A percentile compares a stretch with the other conserved stretches of the same genome.
Conservation (phyloP, 1,284 basidiomycete genomes). For the Amylostereum chailletii region DNA sequence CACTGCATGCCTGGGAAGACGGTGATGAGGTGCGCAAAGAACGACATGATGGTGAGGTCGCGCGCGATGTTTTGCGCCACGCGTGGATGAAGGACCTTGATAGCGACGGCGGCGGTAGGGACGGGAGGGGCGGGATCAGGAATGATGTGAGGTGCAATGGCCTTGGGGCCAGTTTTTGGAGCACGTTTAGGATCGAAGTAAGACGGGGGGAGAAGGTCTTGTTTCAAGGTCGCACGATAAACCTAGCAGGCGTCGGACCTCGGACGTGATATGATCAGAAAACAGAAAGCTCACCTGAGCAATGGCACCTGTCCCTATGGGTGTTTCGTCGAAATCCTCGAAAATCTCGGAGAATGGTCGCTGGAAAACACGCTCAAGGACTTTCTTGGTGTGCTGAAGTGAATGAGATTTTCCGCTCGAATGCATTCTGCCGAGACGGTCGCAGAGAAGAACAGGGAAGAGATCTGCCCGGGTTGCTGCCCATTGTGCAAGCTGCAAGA, state of each 20-base stretch:
- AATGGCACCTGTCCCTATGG: constrained; percentile 97
- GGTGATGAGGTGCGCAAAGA: constrained; percentile 81
- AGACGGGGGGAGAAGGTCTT: constrained; percentile 78
- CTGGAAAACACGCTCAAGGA: constrained; percentile 83
- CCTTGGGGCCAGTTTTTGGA: constrained; percentile 34
- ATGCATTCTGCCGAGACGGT: constrained; percentile 81
- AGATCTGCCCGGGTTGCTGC: constrained; percentile 92
- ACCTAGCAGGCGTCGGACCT: constrained; percentile 37
- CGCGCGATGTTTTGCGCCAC: constrained; percentile 77
- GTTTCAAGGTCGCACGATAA: constrained; percentile 79
- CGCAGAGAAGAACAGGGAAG: constrained; percentile 89
- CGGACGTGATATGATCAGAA: neutral
- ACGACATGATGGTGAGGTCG: constrained; percentile 90
- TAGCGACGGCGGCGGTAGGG: constrained; percentile 81
- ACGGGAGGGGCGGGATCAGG: constrained; percentile 57
- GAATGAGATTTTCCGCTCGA: constrained; percentile 85
- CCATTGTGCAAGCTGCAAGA: constrained; percentile 89
- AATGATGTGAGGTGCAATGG: constrained; percentile 45
- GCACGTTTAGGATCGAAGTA: constrained; percentile 63
- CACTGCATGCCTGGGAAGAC: constrained; percentile 91
- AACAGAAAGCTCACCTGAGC: constrained; percentile 64
- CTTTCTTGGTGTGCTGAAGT: constrained; percentile 71
- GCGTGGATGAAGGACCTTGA: constrained; percentile 92
- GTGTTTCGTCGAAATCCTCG: constrained; percentile 78
- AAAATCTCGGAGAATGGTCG: constrained; percentile 85